phyloP scores from a whole-genome alignment of 164 flowering plant genomes.

The Piper betle region DNA sequence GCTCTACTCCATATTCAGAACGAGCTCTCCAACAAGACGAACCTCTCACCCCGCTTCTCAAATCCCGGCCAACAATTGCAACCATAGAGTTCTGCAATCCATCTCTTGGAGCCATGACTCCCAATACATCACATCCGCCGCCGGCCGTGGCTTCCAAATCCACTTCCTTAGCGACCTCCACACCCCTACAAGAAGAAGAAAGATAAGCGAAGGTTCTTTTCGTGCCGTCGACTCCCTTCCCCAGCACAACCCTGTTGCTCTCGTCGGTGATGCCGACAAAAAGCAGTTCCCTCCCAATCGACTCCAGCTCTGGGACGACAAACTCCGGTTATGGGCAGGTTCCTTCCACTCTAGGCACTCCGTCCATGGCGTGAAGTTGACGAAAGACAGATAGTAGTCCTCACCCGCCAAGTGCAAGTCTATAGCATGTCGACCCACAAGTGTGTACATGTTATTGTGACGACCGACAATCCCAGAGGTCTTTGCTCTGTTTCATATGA shows the following conservation, averaged over 20 bases:
- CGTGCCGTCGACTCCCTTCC: slow-evolving; percentile 46
- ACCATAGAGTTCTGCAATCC: slow-evolving; percentile 13
- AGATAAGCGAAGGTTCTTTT: slow-evolving; percentile 44
- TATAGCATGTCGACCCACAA: slow-evolving; percentile 37
- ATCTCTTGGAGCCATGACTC: slow-evolving; percentile 60
- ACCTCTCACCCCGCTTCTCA: too few species aligned
- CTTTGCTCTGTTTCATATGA: slow-evolving; percentile 50
- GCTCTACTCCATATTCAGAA: too few species aligned
- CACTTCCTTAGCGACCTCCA: slow-evolving; percentile 48
- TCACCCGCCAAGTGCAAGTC: slow-evolving; percentile 46
- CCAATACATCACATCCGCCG: slow-evolving; percentile 52
- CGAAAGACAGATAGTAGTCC: slow-evolving; percentile 44
- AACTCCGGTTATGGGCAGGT: slow-evolving; percentile 44
- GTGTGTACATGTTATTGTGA: slow-evolving; percentile 45
- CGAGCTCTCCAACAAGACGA: too few species aligned
- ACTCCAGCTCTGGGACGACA: slow-evolving; percentile 59
- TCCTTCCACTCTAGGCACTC: slow-evolving; percentile 46
- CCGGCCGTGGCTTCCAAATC: slow-evolving; percentile 44
- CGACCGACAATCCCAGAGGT: slow-evolving; percentile 38
- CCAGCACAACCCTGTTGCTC: slow-evolving; percentile 41
- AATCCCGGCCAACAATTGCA: too few species aligned
- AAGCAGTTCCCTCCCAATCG: slow-evolving; percentile 38
- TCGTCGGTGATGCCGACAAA: slow-evolving; percentile 41
- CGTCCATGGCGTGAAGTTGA: slow-evolving; percentile 43
- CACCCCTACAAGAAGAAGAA: slow-evolving; percentile 46